Conservation (phyloP, 805 yeast species). For the Candida ovalis region DNA sequence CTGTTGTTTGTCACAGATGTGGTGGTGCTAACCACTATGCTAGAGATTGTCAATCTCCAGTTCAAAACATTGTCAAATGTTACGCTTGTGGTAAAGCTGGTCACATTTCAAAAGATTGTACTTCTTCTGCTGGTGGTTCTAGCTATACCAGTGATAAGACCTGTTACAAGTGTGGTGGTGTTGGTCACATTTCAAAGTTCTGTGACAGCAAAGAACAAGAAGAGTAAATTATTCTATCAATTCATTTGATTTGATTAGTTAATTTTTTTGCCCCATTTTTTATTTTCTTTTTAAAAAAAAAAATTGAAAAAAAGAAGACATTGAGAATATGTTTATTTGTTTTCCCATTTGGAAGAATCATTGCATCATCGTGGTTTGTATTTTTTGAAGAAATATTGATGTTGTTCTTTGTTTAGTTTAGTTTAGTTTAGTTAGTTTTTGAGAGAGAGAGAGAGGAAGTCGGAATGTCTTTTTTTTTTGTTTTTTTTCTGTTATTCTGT, state of each 20-base stretch:
- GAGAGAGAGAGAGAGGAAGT: conserved; percentile 1
- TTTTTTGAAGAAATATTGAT: not conserved
- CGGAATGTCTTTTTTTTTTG: not conserved
- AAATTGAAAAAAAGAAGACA: not conserved
- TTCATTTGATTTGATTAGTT: not conserved
- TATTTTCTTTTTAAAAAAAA: not conserved
- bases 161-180: conserved; percentile 70
- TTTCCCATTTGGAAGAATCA: not conserved
- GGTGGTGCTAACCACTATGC: conserved; percentile 94
- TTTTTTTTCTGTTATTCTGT: not conserved
- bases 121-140: conserved; percentile 48
- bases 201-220: conserved; percentile 35
- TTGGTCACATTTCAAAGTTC: conserved; percentile 87
- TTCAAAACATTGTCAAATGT: conserved; percentile 68
- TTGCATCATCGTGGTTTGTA: not conserved
- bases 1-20: conserved; percentile 78
- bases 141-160: conserved; percentile 43
- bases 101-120: conserved; percentile 84
- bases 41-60: conserved; percentile 73
- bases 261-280: not conserved
- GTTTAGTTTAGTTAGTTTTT: too few relatives aligned
- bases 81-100: conserved; percentile 91
- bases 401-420: not conserved
- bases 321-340: not conserved
- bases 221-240: not conserved